Conservation (phyloP, 2,329 filamentous ascomycete genomes). For the Hymenotorrendiella dingleyae region DNA sequence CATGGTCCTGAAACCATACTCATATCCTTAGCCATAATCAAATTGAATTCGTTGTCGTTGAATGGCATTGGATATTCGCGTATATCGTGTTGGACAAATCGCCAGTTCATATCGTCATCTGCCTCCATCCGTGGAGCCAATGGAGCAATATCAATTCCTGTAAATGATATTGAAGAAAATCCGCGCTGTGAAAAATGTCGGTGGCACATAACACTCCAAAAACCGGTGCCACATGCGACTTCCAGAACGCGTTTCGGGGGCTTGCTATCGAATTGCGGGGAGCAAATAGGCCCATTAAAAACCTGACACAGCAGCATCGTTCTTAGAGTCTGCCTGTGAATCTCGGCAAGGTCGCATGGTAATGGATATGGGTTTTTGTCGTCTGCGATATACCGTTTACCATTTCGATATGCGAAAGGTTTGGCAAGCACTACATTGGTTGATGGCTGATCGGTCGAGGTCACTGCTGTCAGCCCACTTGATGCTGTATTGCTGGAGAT, state of each 20-base stretch:
- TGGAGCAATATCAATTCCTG: conserved; percentile 75
- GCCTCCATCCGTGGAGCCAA: conserved; percentile 56
- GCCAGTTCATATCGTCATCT: conserved; percentile 76
- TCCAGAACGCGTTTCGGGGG: conserved; percentile 77
- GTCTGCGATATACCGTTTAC: conserved; percentile 77
- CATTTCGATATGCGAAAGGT: conserved; percentile 68
- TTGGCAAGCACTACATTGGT: conserved; percentile 28
- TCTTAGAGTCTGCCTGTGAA: conserved; percentile 80
- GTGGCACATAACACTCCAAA: conserved; percentile 88
- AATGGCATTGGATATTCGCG: conserved; percentile 73
- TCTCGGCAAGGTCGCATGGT: conserved; percentile 78
- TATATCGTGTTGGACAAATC: conserved; percentile 82
- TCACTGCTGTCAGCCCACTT: conserved; percentile 25
- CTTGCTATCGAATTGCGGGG: conserved; percentile 56
- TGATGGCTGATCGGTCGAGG: conserved; percentile 21
- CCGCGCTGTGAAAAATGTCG: conserved; percentile 68
- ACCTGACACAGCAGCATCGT: conserved; percentile 77
- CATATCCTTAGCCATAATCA: conserved; percentile 83
- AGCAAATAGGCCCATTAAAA: conserved; percentile 74
- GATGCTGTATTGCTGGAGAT: conserved; percentile 27
- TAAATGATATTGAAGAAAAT: conserved; percentile 66
- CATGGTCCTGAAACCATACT: conserved; percentile 54
- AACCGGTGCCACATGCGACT: conserved; percentile 78
- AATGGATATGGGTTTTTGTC: conserved; percentile 70
- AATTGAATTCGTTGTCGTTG: conserved; percentile 72